Base-by-base conservation (phyloP, 129 eudicot genomes). In the Lactuca sativa region DNA sequence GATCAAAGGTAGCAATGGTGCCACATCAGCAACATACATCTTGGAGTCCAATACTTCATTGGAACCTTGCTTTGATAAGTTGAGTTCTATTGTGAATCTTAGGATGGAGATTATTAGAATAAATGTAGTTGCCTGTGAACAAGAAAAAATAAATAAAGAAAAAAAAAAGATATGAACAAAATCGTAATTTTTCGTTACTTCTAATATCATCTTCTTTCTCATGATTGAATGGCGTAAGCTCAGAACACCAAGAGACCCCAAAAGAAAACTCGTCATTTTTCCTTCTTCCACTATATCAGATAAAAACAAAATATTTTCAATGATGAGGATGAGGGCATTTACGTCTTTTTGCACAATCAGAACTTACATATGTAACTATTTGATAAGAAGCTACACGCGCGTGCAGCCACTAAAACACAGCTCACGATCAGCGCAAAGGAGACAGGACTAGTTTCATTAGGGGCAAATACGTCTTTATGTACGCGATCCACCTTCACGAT, bases 311-410 rank as follows among this genome's bases (percentile, higher is more conserved):
- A 62, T 64, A 40, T 40, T 40, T 40, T 40, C 44, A 40, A 40
- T 6, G 44, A 36, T 36, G 6, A 36, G 6, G 38, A 36, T 36
- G 38, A 36, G 38, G 38, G 38, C 9, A 40, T 40, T 40, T 6
- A 5, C 44, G 44, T 40, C 44, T 40, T 40, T 18, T 44, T 47
- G 76, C 21, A 57, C 63, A 56, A 55, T 64, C 18, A 66, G 66
- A 66, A 77, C 98, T 93, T 90, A 90, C 98, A 74, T 61, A 95
- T 95, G 71, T 79, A 95, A 80, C 99, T 95, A 75, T 95, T 95
- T 6, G 99, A 90, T 64, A 95, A 93, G 82, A 95, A 84, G 83
- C 97, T 95, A 77, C 54, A 85, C 7, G 97, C 92, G 13, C 97
- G 97, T 34, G 90, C 86, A 66, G 79, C 37, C 76, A 95, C 88